phyloP scores from a whole-genome alignment of 345 rosid genomes.

The Salix arbutifolia region DNA sequence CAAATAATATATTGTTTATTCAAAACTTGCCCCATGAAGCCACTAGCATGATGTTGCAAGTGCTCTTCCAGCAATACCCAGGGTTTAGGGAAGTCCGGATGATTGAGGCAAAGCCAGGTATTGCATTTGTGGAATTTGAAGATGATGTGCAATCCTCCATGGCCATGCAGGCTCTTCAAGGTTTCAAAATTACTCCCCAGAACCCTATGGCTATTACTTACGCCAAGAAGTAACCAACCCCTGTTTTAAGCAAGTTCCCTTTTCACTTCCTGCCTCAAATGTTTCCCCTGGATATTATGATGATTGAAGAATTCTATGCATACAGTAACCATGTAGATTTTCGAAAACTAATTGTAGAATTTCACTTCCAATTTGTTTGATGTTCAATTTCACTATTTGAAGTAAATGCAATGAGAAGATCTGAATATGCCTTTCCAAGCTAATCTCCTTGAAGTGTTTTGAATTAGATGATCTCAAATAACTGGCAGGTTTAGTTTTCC shows the following conservation, averaged over 20 bases:
- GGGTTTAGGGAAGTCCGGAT: conserved; percentile 93
- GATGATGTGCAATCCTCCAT: conserved; percentile 76
- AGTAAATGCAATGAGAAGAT: not conserved
- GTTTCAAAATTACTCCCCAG: conserved; percentile 82
- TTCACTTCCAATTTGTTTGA: not conserved
- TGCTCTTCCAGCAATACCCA: conserved; percentile 72
- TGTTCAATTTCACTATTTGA: not conserved
- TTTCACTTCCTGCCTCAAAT: not conserved
- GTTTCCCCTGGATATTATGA: not conserved
- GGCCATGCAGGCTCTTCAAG: conserved; percentile 90
- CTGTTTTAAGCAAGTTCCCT: not conserved
- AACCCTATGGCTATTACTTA: conserved; percentile 76
- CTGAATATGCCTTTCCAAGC: not conserved
- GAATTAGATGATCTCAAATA: too few species aligned
- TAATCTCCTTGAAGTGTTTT: not conserved
- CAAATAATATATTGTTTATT: conserved; percentile 79
- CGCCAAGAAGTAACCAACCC: conserved; percentile 66
- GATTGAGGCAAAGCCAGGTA: conserved; percentile 91
- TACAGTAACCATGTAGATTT: conserved; percentile 1
- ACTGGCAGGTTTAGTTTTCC: too few species aligned
- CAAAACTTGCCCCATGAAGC: conserved; percentile 90
- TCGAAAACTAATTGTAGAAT: not conserved
- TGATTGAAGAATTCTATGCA: conserved; percentile 4
- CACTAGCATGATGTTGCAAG: conserved; percentile 75
- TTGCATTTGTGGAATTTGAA: conserved; percentile 87